Evolutionary conservation across 108 stramenopile genomes (phyloP).

Genomic region (Fragilaria crotonensis): DNA sequence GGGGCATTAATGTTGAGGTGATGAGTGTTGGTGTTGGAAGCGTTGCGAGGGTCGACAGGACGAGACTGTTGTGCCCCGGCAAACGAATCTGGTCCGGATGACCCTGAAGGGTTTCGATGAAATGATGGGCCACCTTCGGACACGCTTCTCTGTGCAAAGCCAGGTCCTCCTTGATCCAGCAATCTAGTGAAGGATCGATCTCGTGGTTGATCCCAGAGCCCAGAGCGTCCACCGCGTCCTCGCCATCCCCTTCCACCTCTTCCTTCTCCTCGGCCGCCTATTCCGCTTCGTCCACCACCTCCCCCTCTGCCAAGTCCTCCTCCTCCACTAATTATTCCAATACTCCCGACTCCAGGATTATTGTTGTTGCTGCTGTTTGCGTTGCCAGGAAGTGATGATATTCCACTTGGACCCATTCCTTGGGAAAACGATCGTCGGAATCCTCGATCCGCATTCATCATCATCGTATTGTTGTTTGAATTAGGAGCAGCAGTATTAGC

Average conservation of each 20-base stretch:
- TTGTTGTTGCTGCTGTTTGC: background rate
- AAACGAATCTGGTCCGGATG: too few relatives aligned
- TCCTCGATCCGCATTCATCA: background rate
- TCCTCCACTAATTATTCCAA: background rate
- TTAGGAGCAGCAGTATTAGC: background rate
- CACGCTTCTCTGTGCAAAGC: too few relatives aligned
- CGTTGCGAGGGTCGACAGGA: too few relatives aligned
- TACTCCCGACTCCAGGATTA: background rate
- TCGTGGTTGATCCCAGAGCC: too few relatives aligned
- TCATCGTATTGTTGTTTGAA: too few relatives aligned
- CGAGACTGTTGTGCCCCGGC: too few relatives aligned
- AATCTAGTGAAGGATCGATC: too few relatives aligned
- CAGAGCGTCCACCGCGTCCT: background rate
- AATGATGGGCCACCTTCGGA: too few relatives aligned
- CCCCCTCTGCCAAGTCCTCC: background rate
- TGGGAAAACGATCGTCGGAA: background rate
- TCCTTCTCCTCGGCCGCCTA: background rate
- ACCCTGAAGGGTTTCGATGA: too few relatives aligned
- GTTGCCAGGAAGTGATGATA: background rate
- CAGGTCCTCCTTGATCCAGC: too few relatives aligned
- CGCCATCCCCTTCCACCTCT: background rate
- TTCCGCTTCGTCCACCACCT: background rate
- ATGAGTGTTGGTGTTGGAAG: too few relatives aligned
- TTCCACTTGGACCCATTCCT: background rate
- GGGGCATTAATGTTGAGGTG: too few relatives aligned